phyloP scores from a whole-genome alignment of 2,329 filamentous ascomycete genomes.

The Colletotrichum lupini region DNA sequence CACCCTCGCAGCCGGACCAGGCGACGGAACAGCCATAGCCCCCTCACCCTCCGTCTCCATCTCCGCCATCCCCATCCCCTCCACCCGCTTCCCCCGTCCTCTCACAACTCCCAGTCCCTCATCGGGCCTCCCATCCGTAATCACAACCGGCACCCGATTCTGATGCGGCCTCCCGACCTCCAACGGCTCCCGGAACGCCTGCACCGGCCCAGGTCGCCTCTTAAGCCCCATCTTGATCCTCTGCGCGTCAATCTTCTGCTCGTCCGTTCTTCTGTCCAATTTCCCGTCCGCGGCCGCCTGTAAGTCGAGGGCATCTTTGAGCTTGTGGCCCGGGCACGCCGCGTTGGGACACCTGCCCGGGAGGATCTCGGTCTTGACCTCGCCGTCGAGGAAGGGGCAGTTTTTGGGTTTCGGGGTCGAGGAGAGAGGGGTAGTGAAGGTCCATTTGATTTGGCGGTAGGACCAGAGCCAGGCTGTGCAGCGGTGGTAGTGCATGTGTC shows the following conservation, averaged over 20 bases:
- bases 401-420: constrained; percentile 22
- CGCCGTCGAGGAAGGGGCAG: constrained; percentile 26
- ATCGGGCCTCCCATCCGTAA: constrained; percentile 8
- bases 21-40: background rate
- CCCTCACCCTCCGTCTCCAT: background rate
- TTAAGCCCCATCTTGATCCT: constrained; percentile 23
- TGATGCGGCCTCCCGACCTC: constrained; percentile 31
- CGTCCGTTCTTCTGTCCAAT: constrained; percentile 82
- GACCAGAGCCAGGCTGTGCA: constrained; percentile 25
- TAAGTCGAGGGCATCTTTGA: background rate
- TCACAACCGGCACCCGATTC: constrained; percentile 11
- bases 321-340: constrained; percentile 10
- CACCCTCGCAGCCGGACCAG: background rate
- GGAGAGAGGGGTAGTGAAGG: constrained; percentile 21
- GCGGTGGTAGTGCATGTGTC: constrained; percentile 34
- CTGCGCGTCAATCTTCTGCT: constrained; percentile 85
- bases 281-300: constrained; percentile 59
- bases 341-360: constrained; percentile 31
- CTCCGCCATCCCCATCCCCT: background rate
- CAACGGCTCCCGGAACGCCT: constrained; percentile 18
- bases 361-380: constrained; percentile 23
- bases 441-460: constrained; percentile 21
- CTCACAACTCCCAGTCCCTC: background rate
- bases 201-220: background rate
- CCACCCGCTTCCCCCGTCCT: background rate